Evolutionary conservation across 2,329 filamentous ascomycete species (phyloP), one percentile per base, ranked within the genome.

Genomic region (Phaeoacremonium minimum): DNA sequence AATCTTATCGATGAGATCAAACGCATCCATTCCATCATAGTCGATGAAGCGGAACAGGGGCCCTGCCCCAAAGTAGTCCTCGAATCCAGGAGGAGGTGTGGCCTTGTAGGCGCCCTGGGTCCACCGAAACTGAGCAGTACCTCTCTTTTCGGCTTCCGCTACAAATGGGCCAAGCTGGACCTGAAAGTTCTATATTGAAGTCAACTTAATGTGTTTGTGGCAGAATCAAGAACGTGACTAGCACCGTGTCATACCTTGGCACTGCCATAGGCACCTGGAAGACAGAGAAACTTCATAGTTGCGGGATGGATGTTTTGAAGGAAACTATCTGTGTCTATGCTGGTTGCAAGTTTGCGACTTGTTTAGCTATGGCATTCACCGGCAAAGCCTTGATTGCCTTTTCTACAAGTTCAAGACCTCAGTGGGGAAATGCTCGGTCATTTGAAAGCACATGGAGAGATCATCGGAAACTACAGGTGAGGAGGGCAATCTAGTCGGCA

Each of bases 221-320:
- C 26, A 30, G 11, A 11, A 8, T 14, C 15, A 37, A 57, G n/a
- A n/a, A n/a, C n/a, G n/a, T n/a, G n/a, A n/a, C n/a, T n/a, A n/a
- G n/a, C n/a, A n/a, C n/a, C n/a, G n/a, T n/a, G n/a, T n/a, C 67
- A 59, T 55, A 73, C 71, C 46, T 69, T 66, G 34, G 73, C 67
- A 57, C 71, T 78, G 36, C 75, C 74, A 50, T 72, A 78, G 15
- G 75, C 71, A 43, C 75, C 75, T 20, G 74, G 74, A 7, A 79
- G 61, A 50, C 75, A 79, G 19, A 79, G 55, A 35, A 78, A 72
- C 48, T 62, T 73, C 74, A 79, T 77, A 14, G 44, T 65, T 52
- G 37, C 30, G n/a, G n/a, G n/a, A n/a, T n/a, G n/a, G n/a, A n/a
- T n/a, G n/a, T n/a, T n/a, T n/a, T n/a, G n/a, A n/a, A n/a, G n/a